phyloP scores from a whole-genome alignment of 228 moss, liverwort and hornwort species.

The Sphagnum fallax region DNA sequence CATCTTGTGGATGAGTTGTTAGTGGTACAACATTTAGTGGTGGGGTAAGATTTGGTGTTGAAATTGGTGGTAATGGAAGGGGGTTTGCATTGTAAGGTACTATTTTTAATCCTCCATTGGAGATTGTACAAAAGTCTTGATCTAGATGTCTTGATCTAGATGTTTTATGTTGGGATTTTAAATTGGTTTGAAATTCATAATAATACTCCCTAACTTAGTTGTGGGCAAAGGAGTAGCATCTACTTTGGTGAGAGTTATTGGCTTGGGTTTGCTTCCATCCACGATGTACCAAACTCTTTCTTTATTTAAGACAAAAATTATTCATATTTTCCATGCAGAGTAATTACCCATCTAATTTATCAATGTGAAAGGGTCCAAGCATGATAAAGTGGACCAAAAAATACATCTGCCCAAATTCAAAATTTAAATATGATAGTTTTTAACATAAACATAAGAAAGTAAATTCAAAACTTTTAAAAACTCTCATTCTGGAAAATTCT shows the following conservation, averaged over 20 bases:
- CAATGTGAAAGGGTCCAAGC: not conserved
- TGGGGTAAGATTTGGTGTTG: not conserved
- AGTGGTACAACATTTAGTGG: not conserved
- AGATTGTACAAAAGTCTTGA: too few relatives aligned
- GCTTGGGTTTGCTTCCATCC: constrained; percentile 1
- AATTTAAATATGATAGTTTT: too few relatives aligned
- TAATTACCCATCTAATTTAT: not conserved
- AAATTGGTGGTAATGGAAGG: not conserved
- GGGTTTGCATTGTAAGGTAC: not conserved
- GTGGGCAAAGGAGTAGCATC: not conserved
- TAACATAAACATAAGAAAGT: too few relatives aligned
- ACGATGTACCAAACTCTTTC: constrained; percentile 1
- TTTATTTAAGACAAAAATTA: not conserved
- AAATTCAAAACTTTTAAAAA: too few relatives aligned
- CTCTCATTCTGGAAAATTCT: too few relatives aligned
- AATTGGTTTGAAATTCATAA: too few relatives aligned
- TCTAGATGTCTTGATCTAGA: too few relatives aligned
- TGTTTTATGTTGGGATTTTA: too few relatives aligned
- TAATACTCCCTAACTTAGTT: not conserved
- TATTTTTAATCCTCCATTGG: not conserved
- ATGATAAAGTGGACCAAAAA: too few relatives aligned
- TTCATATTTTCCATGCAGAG: not conserved
- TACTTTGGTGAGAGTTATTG: not conserved
- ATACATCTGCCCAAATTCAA: too few relatives aligned
- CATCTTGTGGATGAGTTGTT: not conserved